phyloP scores from a whole-genome alignment of 1,139 yeast genomes.

The Taphrina sp. region DNA sequence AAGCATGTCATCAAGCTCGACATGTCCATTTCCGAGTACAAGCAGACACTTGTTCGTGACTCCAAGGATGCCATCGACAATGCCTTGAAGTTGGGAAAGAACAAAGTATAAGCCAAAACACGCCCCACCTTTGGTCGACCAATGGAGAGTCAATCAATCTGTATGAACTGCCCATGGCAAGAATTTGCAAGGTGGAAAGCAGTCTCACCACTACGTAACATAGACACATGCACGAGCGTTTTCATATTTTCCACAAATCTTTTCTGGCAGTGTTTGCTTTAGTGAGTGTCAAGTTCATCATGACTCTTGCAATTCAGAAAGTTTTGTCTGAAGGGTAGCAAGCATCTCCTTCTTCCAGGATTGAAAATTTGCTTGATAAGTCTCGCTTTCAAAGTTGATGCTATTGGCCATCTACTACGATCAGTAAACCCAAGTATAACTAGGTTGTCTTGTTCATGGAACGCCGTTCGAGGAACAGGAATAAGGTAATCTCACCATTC shows the following conservation, averaged over 20 bases:
- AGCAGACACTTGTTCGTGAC: conserved; percentile 31
- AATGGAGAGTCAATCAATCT: too few species aligned
- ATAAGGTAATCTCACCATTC: conserved; percentile 20
- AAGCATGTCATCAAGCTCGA: conserved; percentile 34
- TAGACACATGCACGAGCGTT: too few species aligned
- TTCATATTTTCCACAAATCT: too few species aligned
- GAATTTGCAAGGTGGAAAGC: too few species aligned
- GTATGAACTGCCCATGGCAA: too few species aligned
- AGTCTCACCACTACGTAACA: too few species aligned
- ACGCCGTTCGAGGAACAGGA: too few species aligned
- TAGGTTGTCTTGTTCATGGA: too few species aligned
- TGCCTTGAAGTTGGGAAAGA: conserved; percentile 31
- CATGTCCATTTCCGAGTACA: conserved; percentile 35
- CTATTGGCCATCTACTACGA: not conserved
- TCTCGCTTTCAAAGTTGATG: conserved; percentile 13
- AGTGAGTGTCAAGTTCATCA: too few species aligned
- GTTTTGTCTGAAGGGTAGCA: not conserved
- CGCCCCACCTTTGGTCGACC: too few species aligned
- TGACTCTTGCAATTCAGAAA: not conserved
- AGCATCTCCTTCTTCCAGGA: conserved; percentile 2
- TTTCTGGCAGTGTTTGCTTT: too few species aligned
- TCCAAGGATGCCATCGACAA: conserved; percentile 33
- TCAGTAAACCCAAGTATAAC: not conserved
- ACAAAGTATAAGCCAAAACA: not conserved
- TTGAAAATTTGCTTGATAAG: conserved; percentile 1